phyloP scores from a whole-genome alignment of 257 asterid genomes.

The Solanum appendiculatum region DNA sequence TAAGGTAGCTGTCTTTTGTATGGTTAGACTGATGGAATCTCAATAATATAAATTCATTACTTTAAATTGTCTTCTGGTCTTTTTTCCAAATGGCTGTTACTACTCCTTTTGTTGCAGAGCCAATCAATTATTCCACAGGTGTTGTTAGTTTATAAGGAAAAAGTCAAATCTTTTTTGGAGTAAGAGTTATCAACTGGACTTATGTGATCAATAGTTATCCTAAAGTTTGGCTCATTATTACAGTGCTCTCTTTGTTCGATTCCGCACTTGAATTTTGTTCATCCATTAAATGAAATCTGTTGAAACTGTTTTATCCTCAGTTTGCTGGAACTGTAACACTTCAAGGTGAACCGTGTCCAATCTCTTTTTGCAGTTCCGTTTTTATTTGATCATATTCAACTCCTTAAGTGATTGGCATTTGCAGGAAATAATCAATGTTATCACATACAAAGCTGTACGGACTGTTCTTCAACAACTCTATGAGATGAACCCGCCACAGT shows the following conservation, averaged over 20 bases:
- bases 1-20: neutral
- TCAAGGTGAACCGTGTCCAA: neutral
- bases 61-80: neutral
- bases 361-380: neutral
- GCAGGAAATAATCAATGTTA: slow-evolving; percentile 40
- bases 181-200: too few species aligned
- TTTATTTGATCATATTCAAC: neutral
- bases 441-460: slow-evolving; percentile 61
- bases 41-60: neutral
- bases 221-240: neutral
- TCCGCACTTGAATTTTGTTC: neutral
- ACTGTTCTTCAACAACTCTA: slow-evolving; percentile 64
- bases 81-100: neutral
- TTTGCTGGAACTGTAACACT: neutral
- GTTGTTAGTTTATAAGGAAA: too few species aligned
- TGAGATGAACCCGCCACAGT: slow-evolving; percentile 61
- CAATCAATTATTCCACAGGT: neutral
- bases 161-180: too few species aligned
- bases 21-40: neutral
- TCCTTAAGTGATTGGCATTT: neutral
- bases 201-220: too few species aligned
- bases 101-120: neutral
- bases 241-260: neutral
- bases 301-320: neutral
- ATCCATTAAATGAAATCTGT: neutral